A percentile compares a stretch with the other conserved stretches of the same genome.
These are phyloP conservation scores for Glomus cerebriforme DNA, from an alignment of 192 early-diverging fungal genomes.

Conservation along the genomic window DNA sequence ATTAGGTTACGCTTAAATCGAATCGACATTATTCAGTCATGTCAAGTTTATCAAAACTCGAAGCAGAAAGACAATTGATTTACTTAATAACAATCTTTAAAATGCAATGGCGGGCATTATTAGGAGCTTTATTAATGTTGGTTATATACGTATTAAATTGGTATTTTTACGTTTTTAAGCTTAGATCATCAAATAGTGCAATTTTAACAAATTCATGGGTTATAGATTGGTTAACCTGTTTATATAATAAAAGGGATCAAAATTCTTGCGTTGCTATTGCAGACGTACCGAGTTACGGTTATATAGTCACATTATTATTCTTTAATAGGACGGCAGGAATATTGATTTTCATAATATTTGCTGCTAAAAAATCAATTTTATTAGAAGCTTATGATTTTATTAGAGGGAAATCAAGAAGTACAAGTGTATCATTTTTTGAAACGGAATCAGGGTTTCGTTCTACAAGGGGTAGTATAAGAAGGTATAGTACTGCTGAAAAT, in stretches of 20 bases:
- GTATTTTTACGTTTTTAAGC: not conserved
- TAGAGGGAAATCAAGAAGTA: not conserved
- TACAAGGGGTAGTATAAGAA: no score
- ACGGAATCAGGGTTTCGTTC: not conserved
- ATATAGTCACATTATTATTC: not conserved
- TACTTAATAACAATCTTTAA: not conserved
- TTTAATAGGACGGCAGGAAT: constrained; percentile 7
- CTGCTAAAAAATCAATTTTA: not conserved
- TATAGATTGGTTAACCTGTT: not conserved
- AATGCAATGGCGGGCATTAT: constrained; percentile 27
- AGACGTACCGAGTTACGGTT: not conserved
- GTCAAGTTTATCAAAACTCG: not conserved
- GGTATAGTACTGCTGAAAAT: no score
- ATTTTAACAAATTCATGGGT: not conserved
- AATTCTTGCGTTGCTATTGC: not conserved
- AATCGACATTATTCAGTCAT: not conserved
- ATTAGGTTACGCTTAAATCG: not conserved
- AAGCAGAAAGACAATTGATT: not conserved
- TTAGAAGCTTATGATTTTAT: not conserved
- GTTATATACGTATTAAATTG: constrained; percentile 1
- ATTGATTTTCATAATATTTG: constrained; percentile 17
- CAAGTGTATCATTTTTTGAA: not conserved
- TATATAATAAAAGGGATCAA: not conserved
- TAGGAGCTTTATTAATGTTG: constrained; percentile 20
- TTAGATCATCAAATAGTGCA: not conserved